phyloP scores from a whole-genome alignment of 2,329 filamentous ascomycete species.

The Phyllosticta citrichinensis region DNA sequence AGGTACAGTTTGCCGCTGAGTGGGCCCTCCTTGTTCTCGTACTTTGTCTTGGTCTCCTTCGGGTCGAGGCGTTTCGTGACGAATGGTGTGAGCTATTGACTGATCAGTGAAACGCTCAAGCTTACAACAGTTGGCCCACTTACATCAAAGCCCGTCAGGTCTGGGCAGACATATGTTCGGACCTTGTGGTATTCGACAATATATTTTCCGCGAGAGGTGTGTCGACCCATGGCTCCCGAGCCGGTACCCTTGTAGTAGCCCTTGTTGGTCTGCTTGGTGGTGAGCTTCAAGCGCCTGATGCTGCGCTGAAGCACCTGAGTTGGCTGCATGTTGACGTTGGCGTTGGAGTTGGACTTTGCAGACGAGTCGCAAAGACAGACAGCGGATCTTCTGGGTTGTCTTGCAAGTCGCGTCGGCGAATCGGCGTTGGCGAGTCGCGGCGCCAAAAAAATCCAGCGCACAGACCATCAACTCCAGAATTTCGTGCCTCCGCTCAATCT shows the following conservation, averaged over 20 bases:
- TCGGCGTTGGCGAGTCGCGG: not conserved
- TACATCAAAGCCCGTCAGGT: slow-evolving; percentile 63
- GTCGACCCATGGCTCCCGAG: slow-evolving; percentile 74
- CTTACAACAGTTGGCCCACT: slow-evolving; percentile 5
- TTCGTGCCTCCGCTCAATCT: not conserved
- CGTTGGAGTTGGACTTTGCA: not conserved
- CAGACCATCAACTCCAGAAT: slow-evolving; percentile 2
- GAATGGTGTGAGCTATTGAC: slow-evolving; percentile 63
- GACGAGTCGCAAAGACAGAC: not conserved
- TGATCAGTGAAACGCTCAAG: slow-evolving; percentile 2
- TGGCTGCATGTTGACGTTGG: slow-evolving; percentile 49
- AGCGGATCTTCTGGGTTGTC: not conserved
- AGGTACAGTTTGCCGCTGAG: slow-evolving; percentile 24
- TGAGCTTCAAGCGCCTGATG: slow-evolving; percentile 68
- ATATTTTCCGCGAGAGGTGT: slow-evolving; percentile 78
- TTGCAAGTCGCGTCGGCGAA: not conserved
- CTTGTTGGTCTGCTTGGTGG: slow-evolving; percentile 84
- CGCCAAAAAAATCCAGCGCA: slow-evolving; percentile 3
- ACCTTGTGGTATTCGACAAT: slow-evolving; percentile 78
- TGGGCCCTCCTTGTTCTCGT: slow-evolving; percentile 19
- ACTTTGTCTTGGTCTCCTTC: slow-evolving; percentile 6
- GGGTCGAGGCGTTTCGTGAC: slow-evolving; percentile 41
- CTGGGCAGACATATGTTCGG: slow-evolving; percentile 78
- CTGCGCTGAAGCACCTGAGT: slow-evolving; percentile 57
- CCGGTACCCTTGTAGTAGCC: slow-evolving; percentile 97